phyloP scores from a whole-genome alignment of 805 yeast genomes.

The Lachancea nothofagi region DNA sequence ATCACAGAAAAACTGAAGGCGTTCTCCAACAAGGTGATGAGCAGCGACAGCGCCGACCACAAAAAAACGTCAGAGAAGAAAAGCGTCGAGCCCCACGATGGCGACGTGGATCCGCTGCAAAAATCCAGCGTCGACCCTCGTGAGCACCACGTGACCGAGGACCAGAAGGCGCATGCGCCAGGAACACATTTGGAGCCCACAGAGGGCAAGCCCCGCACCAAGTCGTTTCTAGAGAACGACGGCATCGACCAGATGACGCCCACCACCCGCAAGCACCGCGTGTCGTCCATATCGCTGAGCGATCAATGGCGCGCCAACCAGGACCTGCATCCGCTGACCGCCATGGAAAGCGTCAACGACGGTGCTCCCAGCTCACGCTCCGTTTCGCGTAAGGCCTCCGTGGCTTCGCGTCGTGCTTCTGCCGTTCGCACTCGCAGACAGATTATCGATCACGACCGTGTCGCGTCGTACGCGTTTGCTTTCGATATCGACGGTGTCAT shows the following conservation, averaged over 20 bases:
- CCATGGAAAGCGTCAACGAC: conserved; percentile 15
- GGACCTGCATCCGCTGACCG: conserved; percentile 27
- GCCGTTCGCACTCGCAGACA: conserved; percentile 30
- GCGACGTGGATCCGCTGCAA: conserved; percentile 10
- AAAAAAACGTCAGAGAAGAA: background rate
- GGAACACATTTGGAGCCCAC: conserved; percentile 6
- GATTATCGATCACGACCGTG: conserved; percentile 62
- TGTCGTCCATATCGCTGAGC: conserved; percentile 60
- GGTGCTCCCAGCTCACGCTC: conserved; percentile 12
- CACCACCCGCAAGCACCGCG: conserved; percentile 53
- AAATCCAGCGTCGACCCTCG: conserved; percentile 7
- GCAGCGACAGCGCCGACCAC: conserved; percentile 1
- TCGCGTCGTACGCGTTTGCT: conserved; percentile 82
- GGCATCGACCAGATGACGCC: conserved; percentile 67
- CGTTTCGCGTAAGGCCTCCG: conserved; percentile 10
- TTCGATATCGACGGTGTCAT: conserved; percentile 92
- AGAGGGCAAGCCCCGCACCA: conserved; percentile 22
- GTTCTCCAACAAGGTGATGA: conserved; percentile 12
- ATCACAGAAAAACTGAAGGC: conserved; percentile 14
- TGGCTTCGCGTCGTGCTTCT: conserved; percentile 10
- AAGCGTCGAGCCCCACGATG: conserved; percentile 9
- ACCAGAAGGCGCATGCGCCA: conserved; percentile 9
- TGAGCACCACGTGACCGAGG: conserved; percentile 3
- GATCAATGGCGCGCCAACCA: conserved; percentile 53
- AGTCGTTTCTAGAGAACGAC: conserved; percentile 63